phyloP scores from a whole-genome alignment of 345 rosid genomes.

The Gossypium herbaceum region DNA sequence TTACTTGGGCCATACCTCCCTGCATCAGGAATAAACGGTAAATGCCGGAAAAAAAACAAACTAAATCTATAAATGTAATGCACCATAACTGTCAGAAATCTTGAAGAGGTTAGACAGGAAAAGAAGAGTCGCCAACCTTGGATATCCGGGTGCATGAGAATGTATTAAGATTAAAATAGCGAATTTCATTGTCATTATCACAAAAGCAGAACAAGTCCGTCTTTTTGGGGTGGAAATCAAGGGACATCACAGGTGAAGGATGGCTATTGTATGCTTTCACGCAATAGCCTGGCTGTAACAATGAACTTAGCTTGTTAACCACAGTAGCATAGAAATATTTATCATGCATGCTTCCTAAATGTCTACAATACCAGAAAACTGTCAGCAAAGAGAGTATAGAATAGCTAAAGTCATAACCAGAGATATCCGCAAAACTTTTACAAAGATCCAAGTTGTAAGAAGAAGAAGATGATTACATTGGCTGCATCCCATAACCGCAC shows the following conservation, averaged over 20 bases:
- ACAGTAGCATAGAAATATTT: not conserved
- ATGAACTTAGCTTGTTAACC: conserved; percentile 16
- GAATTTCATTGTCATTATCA: conserved; percentile 54
- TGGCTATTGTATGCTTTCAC: conserved; percentile 45
- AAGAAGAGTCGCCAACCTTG: conserved; percentile 39
- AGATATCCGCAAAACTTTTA: not conserved
- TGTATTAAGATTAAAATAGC: conserved; percentile 47
- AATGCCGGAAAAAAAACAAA: not conserved
- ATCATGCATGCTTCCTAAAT: not conserved
- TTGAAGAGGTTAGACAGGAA: not conserved
- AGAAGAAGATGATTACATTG: conserved; percentile 33
- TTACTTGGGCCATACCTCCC: conserved; percentile 61
- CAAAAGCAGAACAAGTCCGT: conserved; percentile 59
- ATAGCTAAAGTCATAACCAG: not conserved
- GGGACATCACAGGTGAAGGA: conserved; percentile 54
- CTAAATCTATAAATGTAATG: not conserved
- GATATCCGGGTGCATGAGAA: conserved; percentile 39
- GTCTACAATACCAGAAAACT: conserved; percentile 1
- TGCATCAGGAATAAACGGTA: conserved; percentile 16
- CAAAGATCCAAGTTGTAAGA: not conserved
- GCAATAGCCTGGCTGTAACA: conserved; percentile 51
- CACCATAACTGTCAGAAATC: not conserved
- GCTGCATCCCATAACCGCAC: conserved; percentile 72
- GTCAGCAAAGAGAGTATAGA: not conserved
- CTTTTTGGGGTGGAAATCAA: conserved; percentile 70